phyloP scores from a whole-genome alignment of 2,329 filamentous ascomycete genomes.

The Neospermospora avenae region DNA sequence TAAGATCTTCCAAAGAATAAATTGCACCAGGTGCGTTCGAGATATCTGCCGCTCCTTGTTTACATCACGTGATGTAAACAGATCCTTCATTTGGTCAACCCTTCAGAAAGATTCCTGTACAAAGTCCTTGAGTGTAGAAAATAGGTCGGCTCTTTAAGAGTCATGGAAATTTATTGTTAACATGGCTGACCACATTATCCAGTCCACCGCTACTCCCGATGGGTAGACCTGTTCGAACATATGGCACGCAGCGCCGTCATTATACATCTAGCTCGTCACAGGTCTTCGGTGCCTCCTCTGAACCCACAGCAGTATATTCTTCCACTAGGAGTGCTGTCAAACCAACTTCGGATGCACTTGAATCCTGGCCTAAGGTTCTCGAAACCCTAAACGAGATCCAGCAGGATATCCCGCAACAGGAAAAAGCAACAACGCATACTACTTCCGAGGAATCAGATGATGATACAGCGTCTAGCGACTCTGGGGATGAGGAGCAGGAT shows the following conservation, averaged over 20 bases:
- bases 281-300: slow-evolving; percentile 5
- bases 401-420: background rate
- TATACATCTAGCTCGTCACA: background rate
- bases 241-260: slow-evolving; percentile 12
- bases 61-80: slow-evolving; percentile 9
- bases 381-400: background rate
- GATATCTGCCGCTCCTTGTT: background rate
- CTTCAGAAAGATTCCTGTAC: background rate
- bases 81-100: background rate
- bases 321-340: background rate
- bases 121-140: too few species aligned
- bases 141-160: too few species aligned
- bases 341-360: background rate
- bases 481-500: background rate
- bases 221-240: slow-evolving; percentile 2
- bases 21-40: background rate
- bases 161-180: too few species aligned
- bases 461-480: background rate
- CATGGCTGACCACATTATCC: background rate
- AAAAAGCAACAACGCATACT: background rate
- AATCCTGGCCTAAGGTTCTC: slow-evolving; percentile 2
- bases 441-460: background rate
- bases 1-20: background rate
- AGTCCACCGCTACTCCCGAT: background rate
- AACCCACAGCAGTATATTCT: background rate